Evolutionary conservation across 1,139 yeast species (phyloP).

Genomic region (Pichiaceae sp.): DNA sequence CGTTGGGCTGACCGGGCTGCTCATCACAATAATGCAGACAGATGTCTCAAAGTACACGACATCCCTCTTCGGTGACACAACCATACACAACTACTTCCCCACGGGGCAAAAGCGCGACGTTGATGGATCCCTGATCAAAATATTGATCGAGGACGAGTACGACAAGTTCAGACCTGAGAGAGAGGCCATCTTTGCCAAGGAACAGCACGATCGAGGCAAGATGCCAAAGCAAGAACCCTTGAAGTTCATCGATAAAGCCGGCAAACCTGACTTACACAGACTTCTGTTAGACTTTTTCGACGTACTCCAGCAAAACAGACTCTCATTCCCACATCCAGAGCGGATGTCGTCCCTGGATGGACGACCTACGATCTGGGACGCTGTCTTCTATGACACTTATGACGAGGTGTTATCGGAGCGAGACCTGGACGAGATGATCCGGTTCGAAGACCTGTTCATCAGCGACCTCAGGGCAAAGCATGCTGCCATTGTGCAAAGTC

Average conservation of each 20-base stretch:
- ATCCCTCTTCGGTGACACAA: too few relatives aligned
- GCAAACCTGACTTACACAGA: conserved; percentile 4
- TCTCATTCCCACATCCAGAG: conserved; percentile 13
- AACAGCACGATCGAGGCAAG: conserved; percentile 4
- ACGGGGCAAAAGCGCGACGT: not conserved
- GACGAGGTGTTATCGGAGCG: conserved; percentile 9
- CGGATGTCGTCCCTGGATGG: conserved; percentile 12
- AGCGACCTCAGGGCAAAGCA: conserved; percentile 18
- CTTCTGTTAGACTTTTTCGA: conserved; percentile 10
- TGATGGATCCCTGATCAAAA: conserved; percentile 4
- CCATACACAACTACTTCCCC: conserved; percentile 3
- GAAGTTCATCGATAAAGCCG: not conserved
- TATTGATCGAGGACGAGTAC: conserved; percentile 8
- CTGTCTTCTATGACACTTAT: conserved; percentile 12
- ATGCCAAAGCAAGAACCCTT: not conserved
- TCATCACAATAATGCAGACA: too few relatives aligned
- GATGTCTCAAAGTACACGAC: too few relatives aligned
- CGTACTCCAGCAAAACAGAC: conserved; percentile 6
- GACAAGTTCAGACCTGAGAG: conserved; percentile 3
- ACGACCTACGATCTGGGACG: conserved; percentile 18
- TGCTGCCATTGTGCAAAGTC: conserved; percentile 6
- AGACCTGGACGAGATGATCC: conserved; percentile 8
- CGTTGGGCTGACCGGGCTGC: too few relatives aligned
- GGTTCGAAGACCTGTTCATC: conserved; percentile 15
- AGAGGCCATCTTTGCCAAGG: not conserved